phyloP scores from a whole-genome alignment of 306 rosid species.

The Cicer yamashitae region DNA sequence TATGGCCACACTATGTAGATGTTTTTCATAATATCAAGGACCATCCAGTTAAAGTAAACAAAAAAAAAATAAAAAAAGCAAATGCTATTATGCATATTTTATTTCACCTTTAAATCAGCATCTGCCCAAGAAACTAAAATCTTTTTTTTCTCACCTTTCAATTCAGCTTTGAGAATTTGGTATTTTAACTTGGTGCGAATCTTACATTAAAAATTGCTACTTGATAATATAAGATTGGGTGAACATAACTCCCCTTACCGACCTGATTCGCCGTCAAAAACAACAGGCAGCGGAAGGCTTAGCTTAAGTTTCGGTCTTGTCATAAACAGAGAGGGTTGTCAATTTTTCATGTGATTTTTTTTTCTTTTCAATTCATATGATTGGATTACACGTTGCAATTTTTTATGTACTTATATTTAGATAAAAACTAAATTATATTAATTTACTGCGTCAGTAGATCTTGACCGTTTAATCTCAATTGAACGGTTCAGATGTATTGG shows the following conservation, averaged over 20 bases:
- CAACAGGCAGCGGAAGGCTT: not conserved
- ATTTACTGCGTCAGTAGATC: too few species aligned
- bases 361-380: too few species aligned
- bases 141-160: slow-evolving; percentile 16
- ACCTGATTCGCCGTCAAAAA: slow-evolving; percentile 35
- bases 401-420: too few species aligned
- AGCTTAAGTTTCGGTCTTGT: slow-evolving; percentile 27
- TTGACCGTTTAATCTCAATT: too few species aligned
- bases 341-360: not conserved
- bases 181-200: slow-evolving; percentile 50
- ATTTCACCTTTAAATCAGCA: slow-evolving; percentile 41
- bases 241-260: slow-evolving; percentile 25
- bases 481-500: too few species aligned
- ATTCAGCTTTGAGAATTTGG: slow-evolving; percentile 40
- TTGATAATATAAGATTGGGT: slow-evolving; percentile 33
- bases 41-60: slow-evolving; percentile 19
- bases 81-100: slow-evolving; percentile 18
- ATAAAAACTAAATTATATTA: too few species aligned
- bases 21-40: slow-evolving; percentile 42
- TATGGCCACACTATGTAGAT: slow-evolving; percentile 17
- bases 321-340: slow-evolving; percentile 9
- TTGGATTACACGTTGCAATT: too few species aligned
- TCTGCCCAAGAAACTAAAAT: slow-evolving; percentile 32
- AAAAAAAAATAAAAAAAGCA: not conserved
- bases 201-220: slow-evolving; percentile 36